Percentiles rank a stretch among this genome's conserved stretches.
phyloP scores from a whole-genome alignment of 163 green algal species.

The Scenedesmus sp. region DNA sequence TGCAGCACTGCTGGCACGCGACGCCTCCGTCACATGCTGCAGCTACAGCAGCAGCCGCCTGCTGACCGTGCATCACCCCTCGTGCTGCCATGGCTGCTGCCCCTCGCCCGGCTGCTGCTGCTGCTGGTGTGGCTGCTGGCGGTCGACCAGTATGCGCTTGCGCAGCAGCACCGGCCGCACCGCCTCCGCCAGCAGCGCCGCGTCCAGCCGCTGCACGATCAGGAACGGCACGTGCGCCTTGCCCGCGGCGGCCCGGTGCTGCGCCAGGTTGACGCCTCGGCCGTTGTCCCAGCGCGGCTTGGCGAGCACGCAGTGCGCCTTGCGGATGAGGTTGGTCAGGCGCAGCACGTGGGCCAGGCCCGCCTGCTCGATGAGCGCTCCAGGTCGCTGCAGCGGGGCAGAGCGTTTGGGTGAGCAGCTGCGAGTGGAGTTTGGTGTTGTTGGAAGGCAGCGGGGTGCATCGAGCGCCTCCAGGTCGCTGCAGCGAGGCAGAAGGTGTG shows the following conservation, averaged over 20 bases:
- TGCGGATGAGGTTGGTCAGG: constrained; percentile 54
- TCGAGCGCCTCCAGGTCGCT: constrained; percentile 29
- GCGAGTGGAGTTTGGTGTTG: background rate
- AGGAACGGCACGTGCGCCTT: constrained; percentile 38
- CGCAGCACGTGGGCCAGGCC: constrained; percentile 49
- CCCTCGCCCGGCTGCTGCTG: background rate
- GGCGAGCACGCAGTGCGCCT: constrained; percentile 51
- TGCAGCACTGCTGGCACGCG: no score
- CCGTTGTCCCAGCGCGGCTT: constrained; percentile 43
- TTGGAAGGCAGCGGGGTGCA: background rate
- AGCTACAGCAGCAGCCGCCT: background rate
- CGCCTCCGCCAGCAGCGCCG: background rate
- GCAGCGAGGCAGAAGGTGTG: background rate
- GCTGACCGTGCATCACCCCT: no score
- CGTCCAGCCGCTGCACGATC: constrained; percentile 16
- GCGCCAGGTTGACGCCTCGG: background rate
- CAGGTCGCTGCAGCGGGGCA: constrained; percentile 21
- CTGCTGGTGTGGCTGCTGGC: background rate
- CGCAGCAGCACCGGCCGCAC: constrained; percentile 33
- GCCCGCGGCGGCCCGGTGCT: constrained; percentile 29
- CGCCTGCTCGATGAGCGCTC: constrained; percentile 15
- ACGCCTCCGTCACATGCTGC: background rate
- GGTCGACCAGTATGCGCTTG: constrained; percentile 29
- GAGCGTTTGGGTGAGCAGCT: no score
- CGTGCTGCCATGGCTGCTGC: background rate